phyloP scores from a whole-genome alignment of 2,329 filamentous ascomycete species.

The Exophiala sp. region DNA sequence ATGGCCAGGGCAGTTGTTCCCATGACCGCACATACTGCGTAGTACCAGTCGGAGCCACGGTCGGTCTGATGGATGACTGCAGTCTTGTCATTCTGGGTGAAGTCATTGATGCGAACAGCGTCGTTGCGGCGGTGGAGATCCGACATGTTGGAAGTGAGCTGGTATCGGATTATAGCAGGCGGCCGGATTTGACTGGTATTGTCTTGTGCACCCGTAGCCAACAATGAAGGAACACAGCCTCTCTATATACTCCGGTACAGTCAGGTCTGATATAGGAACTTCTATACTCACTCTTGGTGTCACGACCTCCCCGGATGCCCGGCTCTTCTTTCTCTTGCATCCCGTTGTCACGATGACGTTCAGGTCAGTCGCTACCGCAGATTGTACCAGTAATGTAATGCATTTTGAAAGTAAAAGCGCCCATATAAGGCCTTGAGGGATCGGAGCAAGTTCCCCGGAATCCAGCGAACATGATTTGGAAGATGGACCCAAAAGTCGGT shows the following conservation, averaged over 20 bases:
- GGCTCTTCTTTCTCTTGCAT: too few relatives aligned
- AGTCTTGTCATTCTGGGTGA: constrained; percentile 6
- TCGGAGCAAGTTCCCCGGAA: background rate
- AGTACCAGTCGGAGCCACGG: constrained; percentile 19
- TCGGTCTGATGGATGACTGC: constrained; percentile 17
- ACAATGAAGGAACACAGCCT: too few relatives aligned
- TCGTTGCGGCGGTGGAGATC: constrained; percentile 5
- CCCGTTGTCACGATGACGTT: background rate
- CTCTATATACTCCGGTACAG: too few relatives aligned
- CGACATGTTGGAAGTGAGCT: background rate
- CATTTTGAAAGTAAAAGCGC: too few relatives aligned
- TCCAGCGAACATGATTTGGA: background rate
- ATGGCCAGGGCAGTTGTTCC: constrained; percentile 4
- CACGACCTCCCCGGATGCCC: too few relatives aligned
- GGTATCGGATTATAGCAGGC: background rate
- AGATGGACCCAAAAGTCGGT: background rate
- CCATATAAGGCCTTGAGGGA: background rate
- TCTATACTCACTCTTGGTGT: too few relatives aligned
- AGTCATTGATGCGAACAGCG: constrained; percentile 2
- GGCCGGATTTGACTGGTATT: too few relatives aligned
- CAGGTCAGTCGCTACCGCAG: too few relatives aligned
- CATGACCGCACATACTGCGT: constrained; percentile 14
- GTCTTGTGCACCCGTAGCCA: too few relatives aligned
- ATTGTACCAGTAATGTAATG: too few relatives aligned
- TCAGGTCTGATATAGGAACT: too few relatives aligned